These are phyloP conservation scores for Silene latifolia DNA, from an alignment of 148 eudicot species.

Conservation along the genomic window DNA sequence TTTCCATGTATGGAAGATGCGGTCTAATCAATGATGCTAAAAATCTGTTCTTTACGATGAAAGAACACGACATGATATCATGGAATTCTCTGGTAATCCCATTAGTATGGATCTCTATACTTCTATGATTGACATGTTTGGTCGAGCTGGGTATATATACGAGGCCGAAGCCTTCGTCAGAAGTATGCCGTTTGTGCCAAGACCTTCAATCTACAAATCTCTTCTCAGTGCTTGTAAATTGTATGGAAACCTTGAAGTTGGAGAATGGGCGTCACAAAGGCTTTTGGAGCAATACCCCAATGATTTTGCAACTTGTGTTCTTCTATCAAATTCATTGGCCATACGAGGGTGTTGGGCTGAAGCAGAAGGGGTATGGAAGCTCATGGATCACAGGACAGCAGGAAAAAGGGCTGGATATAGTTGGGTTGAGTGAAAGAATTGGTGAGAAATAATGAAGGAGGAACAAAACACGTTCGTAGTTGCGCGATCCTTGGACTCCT, in stretches of 20 bases:
- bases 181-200: no score
- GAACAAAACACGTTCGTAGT: background rate
- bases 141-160: no score
- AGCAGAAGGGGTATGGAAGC: conserved; percentile 41
- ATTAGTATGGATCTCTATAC: no score
- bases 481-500: background rate
- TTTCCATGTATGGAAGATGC: conserved; percentile 63
- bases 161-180: no score
- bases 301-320: conserved; percentile 44
- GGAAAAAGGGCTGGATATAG: conserved; percentile 44
- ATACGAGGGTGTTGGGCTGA: conserved; percentile 48
- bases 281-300: no score
- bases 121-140: no score
- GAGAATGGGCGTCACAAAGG: no score
- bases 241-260: no score
- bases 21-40: conserved; percentile 42
- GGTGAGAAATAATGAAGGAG: background rate
- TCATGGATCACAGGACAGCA: conserved; percentile 39
- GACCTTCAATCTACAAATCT: no score
- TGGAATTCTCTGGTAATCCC: conserved; percentile 42
- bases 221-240: no score
- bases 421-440: conserved; percentile 30
- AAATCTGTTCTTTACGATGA: conserved; percentile 41
- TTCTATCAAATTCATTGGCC: conserved; percentile 47
- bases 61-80: conserved; percentile 41